These are phyloP conservation scores for Scheffersomyces amazonensis DNA, from an alignment of 805 yeast species.

Conservation along the genomic window DNA sequence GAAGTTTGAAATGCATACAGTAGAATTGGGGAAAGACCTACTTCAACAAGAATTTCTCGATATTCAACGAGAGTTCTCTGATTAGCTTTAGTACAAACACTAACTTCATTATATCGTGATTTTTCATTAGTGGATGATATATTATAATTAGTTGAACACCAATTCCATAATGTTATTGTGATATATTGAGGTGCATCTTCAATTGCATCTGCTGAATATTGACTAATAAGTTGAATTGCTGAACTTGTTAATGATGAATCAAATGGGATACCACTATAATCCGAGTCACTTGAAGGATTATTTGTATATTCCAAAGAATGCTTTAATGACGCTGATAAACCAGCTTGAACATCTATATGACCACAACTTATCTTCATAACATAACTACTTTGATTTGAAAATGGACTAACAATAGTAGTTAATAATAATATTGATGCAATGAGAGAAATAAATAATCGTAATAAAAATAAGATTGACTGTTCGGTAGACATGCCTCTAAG, in stretches of 20 bases:
- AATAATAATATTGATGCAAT: conserved; percentile 16
- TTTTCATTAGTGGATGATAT: conserved; percentile 10
- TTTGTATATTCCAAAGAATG: conserved; percentile 23
- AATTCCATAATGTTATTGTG: conserved; percentile 36
- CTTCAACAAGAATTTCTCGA: conserved; percentile 31
- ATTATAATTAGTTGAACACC: conserved; percentile 45
- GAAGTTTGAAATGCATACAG: conserved; percentile 44
- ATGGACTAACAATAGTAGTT: conserved; percentile 24
- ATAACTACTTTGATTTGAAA: conserved; percentile 14
- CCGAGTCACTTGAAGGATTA: conserved; percentile 8
- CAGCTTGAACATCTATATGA: conserved; percentile 51
- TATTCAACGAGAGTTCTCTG: conserved; percentile 41
- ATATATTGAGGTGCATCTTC: conserved; percentile 48
- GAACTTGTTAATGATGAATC: conserved; percentile 44
- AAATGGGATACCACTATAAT: background rate
- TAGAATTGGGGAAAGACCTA: conserved; percentile 42
- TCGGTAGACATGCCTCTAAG: too few relatives aligned
- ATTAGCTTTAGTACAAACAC: conserved; percentile 16
- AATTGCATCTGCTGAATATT: conserved; percentile 46
- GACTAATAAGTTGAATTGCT: conserved; percentile 42
- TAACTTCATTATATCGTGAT: conserved; percentile 15
- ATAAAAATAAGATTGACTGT: conserved; percentile 21
- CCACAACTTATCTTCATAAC: conserved; percentile 46
- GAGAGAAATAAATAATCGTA: conserved; percentile 19
- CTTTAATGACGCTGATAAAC: conserved; percentile 47